Conservation (phyloP, 768 basidiomycete genomes). For the Nevesoporus exiguus region DNA sequence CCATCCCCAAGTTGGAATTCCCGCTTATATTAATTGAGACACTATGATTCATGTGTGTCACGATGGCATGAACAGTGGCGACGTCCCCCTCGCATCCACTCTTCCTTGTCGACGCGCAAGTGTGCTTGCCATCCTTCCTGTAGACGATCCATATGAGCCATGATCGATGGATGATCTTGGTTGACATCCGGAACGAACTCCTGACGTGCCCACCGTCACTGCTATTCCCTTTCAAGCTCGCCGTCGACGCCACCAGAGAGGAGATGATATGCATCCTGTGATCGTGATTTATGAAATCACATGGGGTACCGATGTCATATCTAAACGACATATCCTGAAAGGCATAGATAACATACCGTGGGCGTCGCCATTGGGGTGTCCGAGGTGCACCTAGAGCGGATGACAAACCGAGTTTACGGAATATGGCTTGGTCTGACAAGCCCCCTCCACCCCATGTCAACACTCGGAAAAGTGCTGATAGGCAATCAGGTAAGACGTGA, state of each 20-base stretch:
- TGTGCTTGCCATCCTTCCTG: too few species aligned
- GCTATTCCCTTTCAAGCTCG: background rate
- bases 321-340: background rate
- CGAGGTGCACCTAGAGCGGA: constrained; percentile 2
- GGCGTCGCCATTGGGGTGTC: constrained; percentile 1
- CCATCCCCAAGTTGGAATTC: background rate
- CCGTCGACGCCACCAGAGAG: constrained; percentile 1
- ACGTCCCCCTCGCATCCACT: background rate
- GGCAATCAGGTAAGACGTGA: background rate
- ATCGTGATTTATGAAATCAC: background rate
- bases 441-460: background rate
- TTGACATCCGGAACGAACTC: background rate
- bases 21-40: too few species aligned
- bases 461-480: background rate
- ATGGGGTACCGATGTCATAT: background rate
- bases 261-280: background rate
- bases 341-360: background rate
- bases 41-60: too few species aligned
- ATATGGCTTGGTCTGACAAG: background rate
- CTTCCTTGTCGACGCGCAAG: background rate
- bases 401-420: background rate
- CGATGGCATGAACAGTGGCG: background rate
- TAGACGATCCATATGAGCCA: too few species aligned
- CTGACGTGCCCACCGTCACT: background rate
- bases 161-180: background rate